Conservation (phyloP, 2,329 filamentous ascomycete genomes). For the Sporothrix luriei region DNA sequence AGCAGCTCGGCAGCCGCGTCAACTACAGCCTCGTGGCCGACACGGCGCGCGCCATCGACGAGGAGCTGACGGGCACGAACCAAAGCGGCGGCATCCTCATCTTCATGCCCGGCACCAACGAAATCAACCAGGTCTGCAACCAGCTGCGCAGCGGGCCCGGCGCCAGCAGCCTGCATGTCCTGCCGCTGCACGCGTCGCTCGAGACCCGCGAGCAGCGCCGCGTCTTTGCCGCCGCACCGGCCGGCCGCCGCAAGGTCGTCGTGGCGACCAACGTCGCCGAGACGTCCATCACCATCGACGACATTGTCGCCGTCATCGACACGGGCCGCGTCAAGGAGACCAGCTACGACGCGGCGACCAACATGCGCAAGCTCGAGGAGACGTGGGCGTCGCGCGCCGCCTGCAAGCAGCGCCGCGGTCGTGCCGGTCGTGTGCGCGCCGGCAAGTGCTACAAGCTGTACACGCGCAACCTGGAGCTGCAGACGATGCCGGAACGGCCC, state of each 20-base stretch:
- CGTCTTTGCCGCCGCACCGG: slow-evolving; percentile 77
- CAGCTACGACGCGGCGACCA: slow-evolving; percentile 85
- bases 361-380: slow-evolving; percentile 92
- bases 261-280: slow-evolving; percentile 96
- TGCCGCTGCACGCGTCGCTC: slow-evolving; percentile 90
- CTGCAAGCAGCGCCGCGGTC: slow-evolving; percentile 89
- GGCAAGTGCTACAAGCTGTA: slow-evolving; percentile 96
- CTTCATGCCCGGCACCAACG: slow-evolving; percentile 87
- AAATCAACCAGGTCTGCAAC: slow-evolving; percentile 81
- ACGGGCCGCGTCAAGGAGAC: slow-evolving; percentile 96
- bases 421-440: slow-evolving; percentile 88
- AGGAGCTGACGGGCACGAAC: slow-evolving; percentile 64
- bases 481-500: slow-evolving; percentile 82
- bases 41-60: slow-evolving; percentile 79
- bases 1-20: slow-evolving; percentile 76
- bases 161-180: slow-evolving; percentile 61
- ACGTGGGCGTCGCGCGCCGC: slow-evolving; percentile 93
- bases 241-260: slow-evolving; percentile 85
- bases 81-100: slow-evolving; percentile 89
- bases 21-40: slow-evolving; percentile 87
- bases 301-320: slow-evolving; percentile 94
- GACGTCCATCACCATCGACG: slow-evolving; percentile 97
- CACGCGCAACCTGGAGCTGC: slow-evolving; percentile 75
- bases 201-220: slow-evolving; percentile 84
- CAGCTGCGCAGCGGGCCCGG: slow-evolving; percentile 61